Evolutionary conservation across 768 basidiomycete species (phyloP).

Genomic region (Mycena alexandri): DNA sequence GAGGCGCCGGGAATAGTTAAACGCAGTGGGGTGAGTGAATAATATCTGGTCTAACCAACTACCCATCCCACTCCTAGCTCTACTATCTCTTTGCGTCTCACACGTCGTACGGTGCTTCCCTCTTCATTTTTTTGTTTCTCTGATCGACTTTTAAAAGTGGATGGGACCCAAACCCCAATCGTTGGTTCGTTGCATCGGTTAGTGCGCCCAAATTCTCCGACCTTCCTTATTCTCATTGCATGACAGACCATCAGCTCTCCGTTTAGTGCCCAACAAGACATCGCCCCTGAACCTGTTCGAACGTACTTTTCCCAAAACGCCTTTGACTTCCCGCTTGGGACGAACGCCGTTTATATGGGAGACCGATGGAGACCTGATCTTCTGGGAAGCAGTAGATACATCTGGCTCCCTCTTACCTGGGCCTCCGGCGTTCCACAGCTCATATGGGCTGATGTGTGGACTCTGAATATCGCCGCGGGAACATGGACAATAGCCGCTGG

Average conservation of each 20-base stretch:
- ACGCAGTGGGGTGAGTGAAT: conserved; percentile 58
- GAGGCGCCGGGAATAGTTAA: conserved; percentile 75
- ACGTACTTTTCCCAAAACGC: conserved; percentile 76
- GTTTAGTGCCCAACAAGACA: conserved; percentile 70
- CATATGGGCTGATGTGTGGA: conserved; percentile 70
- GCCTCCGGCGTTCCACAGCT: conserved; percentile 66
- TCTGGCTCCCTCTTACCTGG: conserved; percentile 74
- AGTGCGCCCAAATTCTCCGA: background rate
- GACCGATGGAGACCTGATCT: conserved; percentile 70
- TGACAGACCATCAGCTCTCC: conserved; percentile 51
- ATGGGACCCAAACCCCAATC: conserved; percentile 75
- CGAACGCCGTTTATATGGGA: conserved; percentile 70
- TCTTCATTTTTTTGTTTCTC: background rate
- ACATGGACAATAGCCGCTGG: conserved; percentile 64
- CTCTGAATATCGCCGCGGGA: conserved; percentile 61
- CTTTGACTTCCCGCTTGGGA: conserved; percentile 63
- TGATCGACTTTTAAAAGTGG: conserved; percentile 39
- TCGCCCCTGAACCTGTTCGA: conserved; percentile 61
- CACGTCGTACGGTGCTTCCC: conserved; percentile 47
- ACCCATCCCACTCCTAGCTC: background rate
- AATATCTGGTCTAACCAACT: background rate
- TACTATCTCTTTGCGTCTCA: conserved; percentile 74
- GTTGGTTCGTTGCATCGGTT: conserved; percentile 66
- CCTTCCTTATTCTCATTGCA: background rate
- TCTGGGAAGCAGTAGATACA: conserved; percentile 69